Percentiles rank a stretch among this genome's conserved stretches.
These are phyloP conservation scores for Phytophthora pinifolia DNA, from an alignment of 352 stramenopile genomes.

Conservation along the genomic window DNA sequence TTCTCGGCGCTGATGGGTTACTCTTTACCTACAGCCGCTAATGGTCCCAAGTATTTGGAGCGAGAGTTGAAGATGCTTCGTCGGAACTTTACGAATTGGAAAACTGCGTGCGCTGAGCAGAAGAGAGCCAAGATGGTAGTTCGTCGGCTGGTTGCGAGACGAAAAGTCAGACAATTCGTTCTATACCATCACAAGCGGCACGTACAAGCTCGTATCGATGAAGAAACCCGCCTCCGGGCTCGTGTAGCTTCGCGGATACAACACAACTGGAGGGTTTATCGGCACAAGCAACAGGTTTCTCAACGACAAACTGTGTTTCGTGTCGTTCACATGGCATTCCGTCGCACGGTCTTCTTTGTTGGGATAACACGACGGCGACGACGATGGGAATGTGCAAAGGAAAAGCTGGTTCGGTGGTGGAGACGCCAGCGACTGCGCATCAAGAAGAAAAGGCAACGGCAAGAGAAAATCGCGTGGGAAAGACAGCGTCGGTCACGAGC, in stretches of 20 bases:
- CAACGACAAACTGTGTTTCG: conserved; percentile 32
- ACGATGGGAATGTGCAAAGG: conserved; percentile 29
- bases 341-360: conserved; percentile 45
- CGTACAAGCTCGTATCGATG: conserved; percentile 7
- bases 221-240: conserved; percentile 5
- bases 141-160: conserved; percentile 22
- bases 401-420: conserved; percentile 52
- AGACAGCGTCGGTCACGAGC: conserved; percentile 27
- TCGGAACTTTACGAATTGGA: conserved; percentile 53
- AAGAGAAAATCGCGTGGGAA: conserved; percentile 18
- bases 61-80: conserved; percentile 70
- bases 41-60: conserved; percentile 44
- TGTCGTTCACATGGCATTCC: conserved; percentile 41
- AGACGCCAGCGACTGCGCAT: conserved; percentile 18
- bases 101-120: conserved; percentile 19
- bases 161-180: conserved; percentile 35
- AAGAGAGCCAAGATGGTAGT: conserved; percentile 27
- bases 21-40: conserved; percentile 3
- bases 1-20: conserved; percentile 14
- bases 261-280: conserved; percentile 23
- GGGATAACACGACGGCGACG: conserved; percentile 22
- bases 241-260: conserved; percentile 31
- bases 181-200: conserved; percentile 11
- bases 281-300: background rate
- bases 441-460: conserved; percentile 9